Base-by-base conservation (phyloP, 495 filamentous ascomycete genomes). In the Penicillium flavigenum region DNA sequence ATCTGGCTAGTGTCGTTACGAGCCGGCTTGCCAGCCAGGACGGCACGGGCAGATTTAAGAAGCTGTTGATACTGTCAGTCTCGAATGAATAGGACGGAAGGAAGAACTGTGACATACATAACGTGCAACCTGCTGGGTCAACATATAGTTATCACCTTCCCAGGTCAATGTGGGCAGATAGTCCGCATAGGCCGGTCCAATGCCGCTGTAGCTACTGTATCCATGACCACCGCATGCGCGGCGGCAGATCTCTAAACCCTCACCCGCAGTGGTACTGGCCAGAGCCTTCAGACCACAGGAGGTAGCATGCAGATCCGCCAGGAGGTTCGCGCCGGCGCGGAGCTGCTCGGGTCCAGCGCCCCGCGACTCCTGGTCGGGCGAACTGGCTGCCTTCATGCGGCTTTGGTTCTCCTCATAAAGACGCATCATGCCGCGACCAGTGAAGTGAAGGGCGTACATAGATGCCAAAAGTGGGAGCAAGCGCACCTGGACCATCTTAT, bases 371-470 rank as follows among this genome's bases (percentile, higher is more conserved):
- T 74, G 60, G 64, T 70, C 60, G 17, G 72, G 62, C 26, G 72
- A 66, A 27, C 64, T 59, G 47, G 71, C 70, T 7, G 63, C 72
- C 51, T 77, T 79, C 81, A 87, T 88, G 44, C 79, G 80, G 59
- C 80, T 80, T 64, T 86, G 82, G 68, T 86, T 87, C 62, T 84
- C 80, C 58, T 80, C 65, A 59, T 91, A 90, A 1, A 88, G 69
- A 3, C 69, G 73, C 80, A 85, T 85, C 82, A 90, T 85, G 17
- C 79, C 81, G 34, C 83, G 81, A 49, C 87, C 88, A 17, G 88
- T 88, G 62, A 90, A 89, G 62, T 90, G 88, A 34, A 87, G 73
- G 3, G 87, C 88, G 62, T 88, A 91, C 55, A 88, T 87, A n/a
- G 84, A 79, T 3, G 88, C 88, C 10, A 90, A 70, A 1, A 90